Conservation (phyloP, 352 stramenopile genomes). For the Phytophthora uliginosa region DNA sequence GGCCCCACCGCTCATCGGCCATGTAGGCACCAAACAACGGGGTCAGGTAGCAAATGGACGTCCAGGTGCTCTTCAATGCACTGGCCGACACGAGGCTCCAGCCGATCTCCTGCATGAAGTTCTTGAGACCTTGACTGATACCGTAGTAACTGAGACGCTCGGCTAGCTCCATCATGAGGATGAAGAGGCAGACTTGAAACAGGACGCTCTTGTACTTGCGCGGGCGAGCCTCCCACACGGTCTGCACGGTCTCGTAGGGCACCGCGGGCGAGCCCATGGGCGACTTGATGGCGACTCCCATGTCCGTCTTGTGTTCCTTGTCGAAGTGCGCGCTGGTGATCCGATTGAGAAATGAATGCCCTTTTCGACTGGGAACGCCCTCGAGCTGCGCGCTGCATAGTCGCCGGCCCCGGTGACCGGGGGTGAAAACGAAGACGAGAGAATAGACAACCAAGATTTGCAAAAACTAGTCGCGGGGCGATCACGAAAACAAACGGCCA, state of each 20-base stretch:
- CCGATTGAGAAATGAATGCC: slow-evolving; percentile 32
- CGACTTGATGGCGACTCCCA: slow-evolving; percentile 38
- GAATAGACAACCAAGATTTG: slow-evolving; percentile 23
- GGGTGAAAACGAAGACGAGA: slow-evolving; percentile 12
- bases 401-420: not conserved
- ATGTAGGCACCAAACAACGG: slow-evolving; percentile 73
- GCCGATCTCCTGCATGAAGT: slow-evolving; percentile 76
- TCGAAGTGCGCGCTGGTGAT: slow-evolving; percentile 10
- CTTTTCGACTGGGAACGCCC: not conserved
- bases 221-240: slow-evolving; percentile 56
- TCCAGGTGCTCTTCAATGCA: slow-evolving; percentile 71
- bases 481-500: slow-evolving; percentile 24
- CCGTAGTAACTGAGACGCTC: slow-evolving; percentile 84
- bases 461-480: slow-evolving; percentile 24
- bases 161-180: slow-evolving; percentile 74
- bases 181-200: slow-evolving; percentile 68
- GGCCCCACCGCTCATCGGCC: slow-evolving; percentile 68
- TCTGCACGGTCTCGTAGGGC: slow-evolving; percentile 29
- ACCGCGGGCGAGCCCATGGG: slow-evolving; percentile 28
- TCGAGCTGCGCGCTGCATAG: slow-evolving; percentile 18
- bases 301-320: slow-evolving; percentile 15
- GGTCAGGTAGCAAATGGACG: slow-evolving; percentile 70
- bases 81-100: slow-evolving; percentile 62
- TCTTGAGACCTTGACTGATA: slow-evolving; percentile 87
- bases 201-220: slow-evolving; percentile 74